Evolutionary conservation across 2,329 filamentous ascomycete genomes (phyloP).

Genomic region (Lomentospora prolificans): DNA sequence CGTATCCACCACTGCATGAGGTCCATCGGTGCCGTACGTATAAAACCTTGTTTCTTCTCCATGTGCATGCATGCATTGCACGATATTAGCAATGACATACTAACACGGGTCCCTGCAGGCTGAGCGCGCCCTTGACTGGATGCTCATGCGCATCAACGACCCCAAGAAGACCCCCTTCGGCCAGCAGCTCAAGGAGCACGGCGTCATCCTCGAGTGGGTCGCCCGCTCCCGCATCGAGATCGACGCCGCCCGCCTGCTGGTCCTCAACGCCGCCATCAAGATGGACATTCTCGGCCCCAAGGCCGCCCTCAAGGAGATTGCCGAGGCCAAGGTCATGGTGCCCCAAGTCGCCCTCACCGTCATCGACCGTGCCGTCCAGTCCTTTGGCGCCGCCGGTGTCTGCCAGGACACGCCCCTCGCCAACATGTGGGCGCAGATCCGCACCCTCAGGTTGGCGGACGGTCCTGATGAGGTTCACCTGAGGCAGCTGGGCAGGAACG

Average conservation of each 20-base stretch:
- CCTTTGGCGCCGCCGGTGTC: slow-evolving; percentile 83
- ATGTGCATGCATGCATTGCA: no score
- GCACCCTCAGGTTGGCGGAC: slow-evolving; percentile 79
- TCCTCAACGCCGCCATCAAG: slow-evolving; percentile 89
- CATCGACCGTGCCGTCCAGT: slow-evolving; percentile 90
- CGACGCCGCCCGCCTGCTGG: slow-evolving; percentile 78
- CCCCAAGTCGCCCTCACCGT: slow-evolving; percentile 74
- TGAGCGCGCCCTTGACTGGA: slow-evolving; percentile 86
- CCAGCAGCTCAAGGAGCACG: slow-evolving; percentile 77
- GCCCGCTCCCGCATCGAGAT: slow-evolving; percentile 89
- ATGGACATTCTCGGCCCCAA: slow-evolving; percentile 89
- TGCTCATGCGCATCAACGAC: slow-evolving; percentile 91
- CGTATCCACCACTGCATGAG: slow-evolving; percentile 98
- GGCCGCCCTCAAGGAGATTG: slow-evolving; percentile 83
- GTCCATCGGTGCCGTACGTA: slow-evolving; percentile 67
- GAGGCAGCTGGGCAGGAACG: slow-evolving; percentile 69
- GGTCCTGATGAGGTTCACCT: slow-evolving; percentile 94
- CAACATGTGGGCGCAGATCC: slow-evolving; percentile 67
- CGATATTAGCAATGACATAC: not conserved
- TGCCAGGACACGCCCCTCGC: slow-evolving; percentile 91
- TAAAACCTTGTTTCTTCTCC: not conserved
- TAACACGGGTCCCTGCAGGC: no score
- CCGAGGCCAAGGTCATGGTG: slow-evolving; percentile 87
- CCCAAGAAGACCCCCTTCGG: slow-evolving; percentile 84
- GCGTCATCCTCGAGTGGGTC: slow-evolving; percentile 91